Conservation (phyloP, 257 asterid genomes). For the Ballota nigra region DNA sequence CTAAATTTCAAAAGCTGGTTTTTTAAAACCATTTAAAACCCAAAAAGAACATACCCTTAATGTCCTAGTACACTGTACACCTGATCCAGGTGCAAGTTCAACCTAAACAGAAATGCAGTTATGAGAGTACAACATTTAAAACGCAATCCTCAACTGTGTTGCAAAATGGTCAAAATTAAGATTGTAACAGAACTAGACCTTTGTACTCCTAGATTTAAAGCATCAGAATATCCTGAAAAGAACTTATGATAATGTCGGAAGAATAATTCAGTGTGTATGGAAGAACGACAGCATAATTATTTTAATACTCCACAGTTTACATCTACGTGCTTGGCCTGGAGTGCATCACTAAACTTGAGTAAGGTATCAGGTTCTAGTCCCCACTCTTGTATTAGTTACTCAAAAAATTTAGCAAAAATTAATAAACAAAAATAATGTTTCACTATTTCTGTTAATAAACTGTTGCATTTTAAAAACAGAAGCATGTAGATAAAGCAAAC, state of each 20-base stretch:
- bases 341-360: neutral
- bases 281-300: neutral
- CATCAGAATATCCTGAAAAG: constrained; percentile 6
- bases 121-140: neutral
- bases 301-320: neutral
- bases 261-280: neutral
- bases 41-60: too few species aligned
- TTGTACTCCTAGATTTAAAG: constrained; percentile 1
- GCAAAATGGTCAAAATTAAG: neutral
- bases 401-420: neutral
- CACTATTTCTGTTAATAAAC: neutral
- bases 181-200: neutral
- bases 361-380: neutral
- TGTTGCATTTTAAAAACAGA: neutral
- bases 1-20: too few species aligned
- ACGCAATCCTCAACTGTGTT: neutral
- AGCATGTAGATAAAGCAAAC: neutral
- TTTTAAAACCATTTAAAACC: too few species aligned
- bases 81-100: constrained; percentile 1
- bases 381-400: neutral
- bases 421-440: neutral
- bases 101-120: neutral
- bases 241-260: neutral
- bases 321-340: neutral
- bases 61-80: neutral